Evolutionary conservation across 805 yeast species (phyloP), one percentile per base, ranked within the genome.

Genomic region (Aciculoconidium aculeatum): DNA sequence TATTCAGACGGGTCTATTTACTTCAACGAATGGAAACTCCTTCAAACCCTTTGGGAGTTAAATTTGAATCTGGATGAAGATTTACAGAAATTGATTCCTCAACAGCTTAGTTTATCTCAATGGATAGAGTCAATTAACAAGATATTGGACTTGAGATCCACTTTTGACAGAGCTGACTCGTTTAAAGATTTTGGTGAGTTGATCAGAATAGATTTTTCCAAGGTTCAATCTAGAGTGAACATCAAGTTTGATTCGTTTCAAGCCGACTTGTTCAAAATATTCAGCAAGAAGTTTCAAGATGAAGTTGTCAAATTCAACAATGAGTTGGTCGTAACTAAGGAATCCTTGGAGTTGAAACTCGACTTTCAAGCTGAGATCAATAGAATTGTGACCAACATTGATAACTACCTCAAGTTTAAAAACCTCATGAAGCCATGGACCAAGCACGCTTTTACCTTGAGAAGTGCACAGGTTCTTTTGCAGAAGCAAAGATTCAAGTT

Each of bases 211-310:
- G 64, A 71, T 23, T 73, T 64, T 44, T 63, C 67, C 6, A 67
- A 67, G 10, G 79, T 78, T 2, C 81, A 76, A 35, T 47, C 68
- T 0, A 55, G 75, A 20, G 61, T 77, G 5, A 57, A 54, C 21
- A 49, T 75, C 3, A 75, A 71, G 41, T 79, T 72, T 55, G 80
- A 77, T 34, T 39, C 47, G 2, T 80, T 85, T 75, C 80, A 76
- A 37, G 58, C 55, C 22, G 62, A 62, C 2, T 46, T 77, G 5
- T 23, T 69, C 6, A 36, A 40, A 2, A 49, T 49, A 17, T 71
- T 77, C 51, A 55, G 73, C 3, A 51, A 45, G 2, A 42, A 54
- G 11, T 43, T 78, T 21, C 46, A 44, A 5, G 36, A 41, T 1
- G 32, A 48, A 2, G 55, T 69, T 29, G 46, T 35, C 7, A 36